phyloP scores from a whole-genome alignment of 2,329 filamentous ascomycete genomes.

The Penicillium concentricum region DNA sequence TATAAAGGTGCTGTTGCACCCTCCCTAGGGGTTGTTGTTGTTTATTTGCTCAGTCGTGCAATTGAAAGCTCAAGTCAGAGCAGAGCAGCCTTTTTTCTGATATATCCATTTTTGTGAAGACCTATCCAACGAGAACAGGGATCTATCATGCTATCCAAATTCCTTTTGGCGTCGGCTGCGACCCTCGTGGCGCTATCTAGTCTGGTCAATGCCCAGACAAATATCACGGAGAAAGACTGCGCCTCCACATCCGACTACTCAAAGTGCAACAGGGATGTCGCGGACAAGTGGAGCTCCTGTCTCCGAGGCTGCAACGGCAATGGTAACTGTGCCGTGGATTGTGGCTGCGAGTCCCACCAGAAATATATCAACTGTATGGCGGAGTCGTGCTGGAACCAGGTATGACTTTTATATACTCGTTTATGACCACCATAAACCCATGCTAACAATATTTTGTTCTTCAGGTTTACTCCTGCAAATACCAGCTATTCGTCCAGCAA shows the following conservation, averaged over 20 bases:
- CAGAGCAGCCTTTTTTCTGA: neutral
- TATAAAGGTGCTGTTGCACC: conserved; percentile 1
- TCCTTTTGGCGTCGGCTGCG: conserved; percentile 12
- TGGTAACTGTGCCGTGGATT: conserved; percentile 22
- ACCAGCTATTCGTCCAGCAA: conserved; percentile 38
- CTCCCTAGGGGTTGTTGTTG: neutral
- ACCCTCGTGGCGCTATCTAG: conserved; percentile 11
- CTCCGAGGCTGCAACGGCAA: conserved; percentile 19
- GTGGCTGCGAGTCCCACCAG: conserved; percentile 25
- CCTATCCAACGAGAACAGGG: neutral
- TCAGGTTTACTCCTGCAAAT: conserved; percentile 42
- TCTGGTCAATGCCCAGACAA: conserved; percentile 21
- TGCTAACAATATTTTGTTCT: neutral
- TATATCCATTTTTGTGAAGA: neutral
- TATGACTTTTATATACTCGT: conserved; percentile 6
- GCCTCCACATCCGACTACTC: conserved; percentile 17
- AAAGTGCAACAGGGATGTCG: conserved; percentile 23
- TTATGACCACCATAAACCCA: neutral
- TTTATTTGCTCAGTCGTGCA: neutral
- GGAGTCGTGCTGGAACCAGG: conserved; percentile 41
- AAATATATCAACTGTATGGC: conserved; percentile 40
- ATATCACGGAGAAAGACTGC: conserved; percentile 24
- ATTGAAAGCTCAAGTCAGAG: neutral
- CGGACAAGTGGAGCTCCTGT: conserved; percentile 20
- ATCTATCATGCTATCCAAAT: conserved; percentile 17